These are phyloP conservation scores for Ophiostoma triangulosporum DNA, from an alignment of 2,329 filamentous ascomycete species.

Conservation along the genomic window DNA sequence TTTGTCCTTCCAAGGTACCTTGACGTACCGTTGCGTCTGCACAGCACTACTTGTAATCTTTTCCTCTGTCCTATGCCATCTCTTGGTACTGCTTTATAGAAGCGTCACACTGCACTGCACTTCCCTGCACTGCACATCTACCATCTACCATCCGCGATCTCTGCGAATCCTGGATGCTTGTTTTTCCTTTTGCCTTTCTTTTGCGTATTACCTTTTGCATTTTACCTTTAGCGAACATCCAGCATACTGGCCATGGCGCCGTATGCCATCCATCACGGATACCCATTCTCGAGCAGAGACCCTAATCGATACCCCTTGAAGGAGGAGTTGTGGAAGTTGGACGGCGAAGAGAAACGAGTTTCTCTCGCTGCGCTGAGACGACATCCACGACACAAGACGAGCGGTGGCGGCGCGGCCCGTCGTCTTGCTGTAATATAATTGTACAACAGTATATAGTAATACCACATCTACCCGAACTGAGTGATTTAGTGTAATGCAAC, in stretches of 20 bases:
- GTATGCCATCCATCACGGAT: not conserved
- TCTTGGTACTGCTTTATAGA: not conserved
- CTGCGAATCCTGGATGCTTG: not conserved
- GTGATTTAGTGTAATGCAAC: not conserved
- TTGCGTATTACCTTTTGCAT: not conserved
- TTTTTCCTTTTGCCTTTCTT: not conserved
- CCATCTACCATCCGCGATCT: not conserved
- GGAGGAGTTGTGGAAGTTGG: constrained; percentile 1
- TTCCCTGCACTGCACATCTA: not conserved
- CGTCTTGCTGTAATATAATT: not conserved
- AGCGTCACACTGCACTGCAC: not conserved
- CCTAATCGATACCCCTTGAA: constrained; percentile 2
- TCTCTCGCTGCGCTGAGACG: not conserved
- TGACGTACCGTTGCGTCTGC: not conserved
- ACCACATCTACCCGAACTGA: not conserved
- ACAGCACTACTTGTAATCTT: not conserved
- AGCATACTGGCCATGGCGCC: not conserved
- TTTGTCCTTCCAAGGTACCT: not conserved
- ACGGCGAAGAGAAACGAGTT: not conserved
- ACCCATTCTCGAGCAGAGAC: not conserved
- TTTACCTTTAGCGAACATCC: not conserved
- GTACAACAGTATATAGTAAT: not conserved
- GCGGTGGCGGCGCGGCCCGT: not conserved
- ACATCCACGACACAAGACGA: not conserved
- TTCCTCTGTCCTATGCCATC: not conserved